Evolutionary conservation across 2,329 filamentous ascomycete genomes (phyloP).

Genomic region (Aureobasidium melanogenum): DNA sequence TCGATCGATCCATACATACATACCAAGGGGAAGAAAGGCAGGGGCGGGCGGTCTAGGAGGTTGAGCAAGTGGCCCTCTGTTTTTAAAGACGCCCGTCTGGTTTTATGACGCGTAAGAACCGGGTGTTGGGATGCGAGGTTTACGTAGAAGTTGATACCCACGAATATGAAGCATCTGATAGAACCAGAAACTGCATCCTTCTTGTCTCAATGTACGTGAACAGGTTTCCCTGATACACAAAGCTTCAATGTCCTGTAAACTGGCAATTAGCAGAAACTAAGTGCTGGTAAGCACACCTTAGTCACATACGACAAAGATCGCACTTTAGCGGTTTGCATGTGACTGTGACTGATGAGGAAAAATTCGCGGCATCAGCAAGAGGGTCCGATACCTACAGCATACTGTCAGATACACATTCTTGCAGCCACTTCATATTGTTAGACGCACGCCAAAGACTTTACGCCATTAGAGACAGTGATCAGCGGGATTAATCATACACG

Average conservation of each 20-base stretch:
- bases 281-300: no score
- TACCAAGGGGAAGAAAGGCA: neutral
- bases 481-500: neutral
- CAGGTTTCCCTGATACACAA: neutral
- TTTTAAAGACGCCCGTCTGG: slow-evolving; percentile 8
- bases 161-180: neutral
- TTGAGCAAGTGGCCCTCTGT: slow-evolving; percentile 27
- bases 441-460: neutral
- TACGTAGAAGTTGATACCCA: slow-evolving; percentile 5
- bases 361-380: neutral
- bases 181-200: neutral
- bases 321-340: neutral
- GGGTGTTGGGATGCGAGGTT: neutral
- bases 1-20: neutral
- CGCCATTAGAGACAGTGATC: neutral
- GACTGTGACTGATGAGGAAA: neutral
- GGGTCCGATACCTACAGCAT: neutral
- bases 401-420: neutral
- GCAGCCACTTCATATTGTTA: neutral
- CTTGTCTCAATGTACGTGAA: no score
- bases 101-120: slow-evolving; percentile 5
- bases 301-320: neutral
- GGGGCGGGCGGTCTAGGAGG: slow-evolving; percentile 17
- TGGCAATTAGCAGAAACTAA: neutral
- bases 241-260: no score